Percentiles rank a stretch among this genome's conserved stretches.
These are phyloP conservation scores for Solanum neorickii DNA, from an alignment of 257 asterid species.

Conservation along the genomic window DNA sequence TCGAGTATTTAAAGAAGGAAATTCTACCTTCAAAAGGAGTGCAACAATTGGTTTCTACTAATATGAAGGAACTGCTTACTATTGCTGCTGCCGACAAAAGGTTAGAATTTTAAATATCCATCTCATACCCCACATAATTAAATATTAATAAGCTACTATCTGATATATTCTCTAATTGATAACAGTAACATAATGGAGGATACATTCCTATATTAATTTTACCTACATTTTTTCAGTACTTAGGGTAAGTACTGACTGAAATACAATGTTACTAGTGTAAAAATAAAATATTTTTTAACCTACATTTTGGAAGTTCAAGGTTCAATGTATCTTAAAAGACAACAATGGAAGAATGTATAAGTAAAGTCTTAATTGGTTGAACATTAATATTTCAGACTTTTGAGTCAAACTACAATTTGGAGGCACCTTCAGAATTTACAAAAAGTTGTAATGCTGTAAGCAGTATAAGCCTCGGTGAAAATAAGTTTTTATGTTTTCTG, in stretches of 20 bases:
- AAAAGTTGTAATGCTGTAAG: background rate
- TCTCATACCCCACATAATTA: background rate
- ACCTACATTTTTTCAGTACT: background rate
- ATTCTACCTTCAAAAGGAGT: conserved; percentile 80
- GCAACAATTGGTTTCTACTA: conserved; percentile 65
- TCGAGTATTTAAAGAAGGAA: conserved; percentile 60
- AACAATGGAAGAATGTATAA: background rate
- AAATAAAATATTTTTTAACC: background rate
- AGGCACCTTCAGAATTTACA: background rate
- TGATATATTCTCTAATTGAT: background rate
- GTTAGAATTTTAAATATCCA: conserved; percentile 15
- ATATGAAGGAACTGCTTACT: conserved; percentile 74
- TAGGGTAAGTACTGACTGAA: too few relatives aligned
- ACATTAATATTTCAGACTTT: background rate
- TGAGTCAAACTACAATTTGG: background rate
- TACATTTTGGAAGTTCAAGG: background rate
- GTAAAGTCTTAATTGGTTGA: background rate
- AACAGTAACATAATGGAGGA: background rate
- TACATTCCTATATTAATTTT: background rate
- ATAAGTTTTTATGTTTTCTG: conserved; percentile 4
- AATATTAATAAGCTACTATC: background rate
- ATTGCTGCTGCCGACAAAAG: conserved; percentile 97
- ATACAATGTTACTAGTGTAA: too few relatives aligned
- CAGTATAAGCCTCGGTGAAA: background rate
- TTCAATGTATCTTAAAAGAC: background rate